Evolutionary conservation across 768 basidiomycete species (phyloP), one percentile per base, ranked within the genome.

Genomic region (Termitomyces sp.): DNA sequence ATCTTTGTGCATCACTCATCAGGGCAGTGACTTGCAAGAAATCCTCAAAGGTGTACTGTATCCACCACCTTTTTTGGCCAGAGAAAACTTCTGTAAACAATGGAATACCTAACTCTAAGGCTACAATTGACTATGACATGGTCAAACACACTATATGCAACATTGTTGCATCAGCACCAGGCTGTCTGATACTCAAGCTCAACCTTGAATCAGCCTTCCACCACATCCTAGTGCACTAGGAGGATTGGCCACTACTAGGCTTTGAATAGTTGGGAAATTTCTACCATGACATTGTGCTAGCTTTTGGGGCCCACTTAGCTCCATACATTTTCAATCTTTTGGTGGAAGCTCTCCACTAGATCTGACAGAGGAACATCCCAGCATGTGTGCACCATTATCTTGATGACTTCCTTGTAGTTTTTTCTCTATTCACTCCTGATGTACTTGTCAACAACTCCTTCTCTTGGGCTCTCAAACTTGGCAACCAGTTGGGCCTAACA

Each of bases 161-260:
- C 50, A 57, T 73, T 2, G 30, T 60, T 3, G 15, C 10, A 1
- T 66, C 64, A 1, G 68, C 71, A 0, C 65, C 48, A 1, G 64
- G 67, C 14, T 67, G 70, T 0, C 60, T 70, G 0, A 64, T 75
- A 60, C 63, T 62, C 3, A 74, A 74, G 52, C 67, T 73, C 12
- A 71, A 75, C 51, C 60, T 76, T 10, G 66, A 71, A 53, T 66
- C 70, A 10, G 74, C 72, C 0, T 76, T 75, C 54, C 61, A 65
- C 26, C 74, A 74, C 41, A 69, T 75, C 31, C 72, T 70, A 0
- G 62, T 75, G 1, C 59, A 61, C 3, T 46, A 55, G 0, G 54
- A 51, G 0, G 71, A 75, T 54, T 70, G 68, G 66, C 69, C 61
- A 26, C 67, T 68, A 10, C 56, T 75, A 2, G 71, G 74, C 6